A percentile compares a stretch with the other conserved stretches of the same genome.
Evolutionary conservation across 495 filamentous ascomycete species (phyloP).

Genomic region (Daldinia grandis): DNA sequence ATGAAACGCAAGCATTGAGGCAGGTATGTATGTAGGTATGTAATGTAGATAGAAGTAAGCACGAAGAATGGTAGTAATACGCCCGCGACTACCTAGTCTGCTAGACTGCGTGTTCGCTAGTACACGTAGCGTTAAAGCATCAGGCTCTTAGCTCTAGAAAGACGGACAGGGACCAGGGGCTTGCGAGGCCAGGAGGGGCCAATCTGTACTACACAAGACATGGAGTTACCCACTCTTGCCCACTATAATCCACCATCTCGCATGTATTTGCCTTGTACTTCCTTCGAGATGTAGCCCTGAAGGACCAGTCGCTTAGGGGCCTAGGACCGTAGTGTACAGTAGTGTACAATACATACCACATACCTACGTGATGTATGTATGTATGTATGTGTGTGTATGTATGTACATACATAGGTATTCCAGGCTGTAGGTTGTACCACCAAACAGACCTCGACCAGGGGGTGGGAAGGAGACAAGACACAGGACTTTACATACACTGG

Average conservation of each 20-base stretch:
- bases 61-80: slow-evolving; percentile 21
- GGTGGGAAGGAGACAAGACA: slow-evolving; percentile 5
- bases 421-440: slow-evolving; percentile 18
- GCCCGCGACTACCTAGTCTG: background rate
- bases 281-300: background rate
- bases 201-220: slow-evolving; percentile 26
- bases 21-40: background rate
- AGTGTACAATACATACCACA: background rate
- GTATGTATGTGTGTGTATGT: too few relatives aligned
- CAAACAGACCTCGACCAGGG: slow-evolving; percentile 32
- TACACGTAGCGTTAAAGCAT: slow-evolving; percentile 37
- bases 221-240: slow-evolving; percentile 4
- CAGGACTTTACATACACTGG: background rate
- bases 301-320: background rate
- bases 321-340: background rate
- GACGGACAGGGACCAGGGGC: slow-evolving; percentile 26
- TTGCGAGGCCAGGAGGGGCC: slow-evolving; percentile 8
- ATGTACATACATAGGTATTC: too few relatives aligned
- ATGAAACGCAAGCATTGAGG: slow-evolving; percentile 3
- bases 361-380: too few relatives aligned
- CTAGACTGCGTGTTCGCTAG: slow-evolving; percentile 10
- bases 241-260: slow-evolving; percentile 27
- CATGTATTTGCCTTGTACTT: slow-evolving; percentile 30
- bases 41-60: background rate
- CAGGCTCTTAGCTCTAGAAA: slow-evolving; percentile 31